phyloP scores from a whole-genome alignment of 495 filamentous ascomycete species.

The Penicillium manginii region DNA sequence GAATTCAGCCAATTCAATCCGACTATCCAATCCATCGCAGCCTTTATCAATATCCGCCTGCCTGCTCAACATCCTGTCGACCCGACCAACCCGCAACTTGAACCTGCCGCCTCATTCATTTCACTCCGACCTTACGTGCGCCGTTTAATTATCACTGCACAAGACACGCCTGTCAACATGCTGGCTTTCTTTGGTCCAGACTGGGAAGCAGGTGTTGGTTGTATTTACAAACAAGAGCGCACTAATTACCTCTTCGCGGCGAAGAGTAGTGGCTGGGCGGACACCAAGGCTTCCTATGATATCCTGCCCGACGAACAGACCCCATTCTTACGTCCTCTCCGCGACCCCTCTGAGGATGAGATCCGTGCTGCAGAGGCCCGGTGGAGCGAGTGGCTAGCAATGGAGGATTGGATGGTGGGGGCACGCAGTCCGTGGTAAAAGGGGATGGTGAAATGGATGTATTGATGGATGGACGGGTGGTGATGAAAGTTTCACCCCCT shows the following conservation, averaged over 20 bases:
- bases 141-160: conserved; percentile 86
- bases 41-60: conserved; percentile 81
- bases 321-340: conserved; percentile 81
- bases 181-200: conserved; percentile 89
- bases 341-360: conserved; percentile 73
- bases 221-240: conserved; percentile 82
- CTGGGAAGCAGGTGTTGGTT: conserved; percentile 76
- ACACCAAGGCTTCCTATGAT: conserved; percentile 87
- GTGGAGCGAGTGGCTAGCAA: conserved; percentile 88
- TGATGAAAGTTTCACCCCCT: background rate
- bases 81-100: conserved; percentile 9
- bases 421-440: conserved; percentile 56
- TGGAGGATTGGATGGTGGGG: conserved; percentile 97
- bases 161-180: conserved; percentile 75
- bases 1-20: conserved; percentile 79
- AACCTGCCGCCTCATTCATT: conserved; percentile 42
- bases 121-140: conserved; percentile 85
- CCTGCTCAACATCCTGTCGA: conserved; percentile 38
- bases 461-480: too few relatives aligned
- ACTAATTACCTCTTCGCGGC: conserved; percentile 93
- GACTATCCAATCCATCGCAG: conserved; percentile 83
- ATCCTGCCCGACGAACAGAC: conserved; percentile 75
- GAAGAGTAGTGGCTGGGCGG: conserved; percentile 89
- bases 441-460: background rate
- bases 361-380: conserved; percentile 76